Conservation (phyloP, 2,329 filamentous ascomycete genomes). For the Dactylellina haptotyla region DNA sequence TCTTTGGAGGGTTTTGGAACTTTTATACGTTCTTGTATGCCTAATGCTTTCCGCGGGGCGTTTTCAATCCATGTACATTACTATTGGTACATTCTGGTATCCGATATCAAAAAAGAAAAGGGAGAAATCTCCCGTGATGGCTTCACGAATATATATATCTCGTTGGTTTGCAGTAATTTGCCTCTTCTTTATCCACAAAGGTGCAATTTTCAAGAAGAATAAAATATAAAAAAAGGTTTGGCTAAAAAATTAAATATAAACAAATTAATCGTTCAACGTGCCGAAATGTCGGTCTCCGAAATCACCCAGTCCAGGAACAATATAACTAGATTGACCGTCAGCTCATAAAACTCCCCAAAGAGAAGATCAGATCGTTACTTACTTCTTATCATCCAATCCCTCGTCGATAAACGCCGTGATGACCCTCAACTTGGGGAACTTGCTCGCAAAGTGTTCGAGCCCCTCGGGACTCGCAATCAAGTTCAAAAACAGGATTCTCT, state of each 20-base stretch:
- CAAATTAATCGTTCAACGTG: slow-evolving; percentile 62
- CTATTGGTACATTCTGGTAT: slow-evolving; percentile 16
- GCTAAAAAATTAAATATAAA: neutral
- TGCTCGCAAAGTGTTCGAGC: slow-evolving; percentile 85
- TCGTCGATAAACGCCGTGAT: slow-evolving; percentile 96
- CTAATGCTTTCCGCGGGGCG: neutral
- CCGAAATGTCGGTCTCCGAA: slow-evolving; percentile 98
- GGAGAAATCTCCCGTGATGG: neutral
- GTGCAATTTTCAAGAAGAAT: neutral
- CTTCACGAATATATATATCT: slow-evolving; percentile 8
- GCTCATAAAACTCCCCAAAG: neutral
- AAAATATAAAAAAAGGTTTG: neutral
- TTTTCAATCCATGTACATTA: slow-evolving; percentile 24
- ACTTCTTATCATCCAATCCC: slow-evolving; percentile 98
- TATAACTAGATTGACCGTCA: slow-evolving; percentile 76
- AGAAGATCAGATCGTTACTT: slow-evolving; percentile 61
- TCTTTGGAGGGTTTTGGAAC: slow-evolving; percentile 14
- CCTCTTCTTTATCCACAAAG: neutral
- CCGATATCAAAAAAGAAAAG: no score
- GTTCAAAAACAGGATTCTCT: slow-evolving; percentile 95
- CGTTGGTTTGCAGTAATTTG: neutral
- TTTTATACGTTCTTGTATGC: neutral
- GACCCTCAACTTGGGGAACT: slow-evolving; percentile 87
- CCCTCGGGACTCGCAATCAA: slow-evolving; percentile 97
- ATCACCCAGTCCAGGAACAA: slow-evolving; percentile 90